A percentile compares a stretch with the other conserved stretches of the same genome.
These are phyloP conservation scores for Santalum album DNA, from an alignment of 164 flowering plant genomes.

Conservation along the genomic window DNA sequence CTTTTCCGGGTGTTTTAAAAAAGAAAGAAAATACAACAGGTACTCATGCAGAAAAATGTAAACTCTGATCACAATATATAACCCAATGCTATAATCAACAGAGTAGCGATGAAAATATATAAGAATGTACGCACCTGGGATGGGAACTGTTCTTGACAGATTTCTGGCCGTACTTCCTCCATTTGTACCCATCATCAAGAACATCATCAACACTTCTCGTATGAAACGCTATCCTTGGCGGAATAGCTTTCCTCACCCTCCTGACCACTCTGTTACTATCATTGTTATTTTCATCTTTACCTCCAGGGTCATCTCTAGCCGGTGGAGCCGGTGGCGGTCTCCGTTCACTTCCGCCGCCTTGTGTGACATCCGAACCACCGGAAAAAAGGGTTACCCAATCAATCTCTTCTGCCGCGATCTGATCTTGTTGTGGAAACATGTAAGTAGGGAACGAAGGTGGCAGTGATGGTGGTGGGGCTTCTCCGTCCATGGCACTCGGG, in stretches of 20 bases:
- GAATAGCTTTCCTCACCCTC: slow-evolving; percentile 12
- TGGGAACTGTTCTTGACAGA: slow-evolving; percentile 32
- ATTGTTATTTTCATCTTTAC: neutral
- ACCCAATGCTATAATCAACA: neutral
- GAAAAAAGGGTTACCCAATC: neutral
- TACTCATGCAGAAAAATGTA: no score
- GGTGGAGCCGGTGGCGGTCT: neutral
- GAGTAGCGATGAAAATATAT: neutral
- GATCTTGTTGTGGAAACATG: neutral
- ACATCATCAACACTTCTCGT: slow-evolving; percentile 34
- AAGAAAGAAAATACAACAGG: no score
- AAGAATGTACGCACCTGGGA: slow-evolving; percentile 25
- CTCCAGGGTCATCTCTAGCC: no score
- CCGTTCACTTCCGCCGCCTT: neutral
- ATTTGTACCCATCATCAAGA: slow-evolving; percentile 41
- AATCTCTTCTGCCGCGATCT: neutral
- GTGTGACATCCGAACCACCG: neutral
- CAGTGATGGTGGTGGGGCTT: neutral
- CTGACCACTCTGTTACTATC: neutral
- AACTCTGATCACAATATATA: no score
- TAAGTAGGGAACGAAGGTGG: neutral
- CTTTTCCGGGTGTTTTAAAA: no score
- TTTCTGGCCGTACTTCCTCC: slow-evolving; percentile 48
- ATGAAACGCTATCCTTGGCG: slow-evolving; percentile 35
- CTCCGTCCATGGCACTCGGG: neutral